Evolutionary conservation across 2,329 filamentous ascomycete species (phyloP).

Genomic region (Arthrobotrys pseudoclavata): DNA sequence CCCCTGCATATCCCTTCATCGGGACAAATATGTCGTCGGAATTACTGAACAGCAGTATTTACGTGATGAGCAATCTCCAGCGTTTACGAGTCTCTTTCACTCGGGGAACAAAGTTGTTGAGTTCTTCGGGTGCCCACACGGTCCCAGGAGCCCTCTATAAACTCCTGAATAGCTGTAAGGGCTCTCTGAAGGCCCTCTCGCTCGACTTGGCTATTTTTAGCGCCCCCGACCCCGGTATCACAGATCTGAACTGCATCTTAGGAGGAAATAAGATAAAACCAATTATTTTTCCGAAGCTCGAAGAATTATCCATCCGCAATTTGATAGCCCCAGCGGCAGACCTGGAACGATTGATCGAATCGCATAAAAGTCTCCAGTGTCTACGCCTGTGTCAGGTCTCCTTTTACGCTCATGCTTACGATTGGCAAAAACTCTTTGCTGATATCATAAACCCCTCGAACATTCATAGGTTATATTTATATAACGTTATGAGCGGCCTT

Average conservation of each 20-base stretch:
- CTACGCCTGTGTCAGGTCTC: neutral
- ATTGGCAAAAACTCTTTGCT: neutral
- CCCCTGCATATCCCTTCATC: neutral
- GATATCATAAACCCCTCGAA: conserved; percentile 11
- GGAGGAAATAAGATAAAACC: neutral
- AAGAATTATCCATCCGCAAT: neutral
- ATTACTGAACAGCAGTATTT: neutral
- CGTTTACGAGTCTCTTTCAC: neutral
- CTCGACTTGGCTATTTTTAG: no score
- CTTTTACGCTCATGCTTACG: neutral
- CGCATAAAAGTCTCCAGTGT: neutral
- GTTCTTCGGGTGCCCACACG: neutral
- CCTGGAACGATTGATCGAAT: neutral
- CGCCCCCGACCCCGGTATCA: no score
- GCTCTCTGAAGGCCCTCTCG: neutral
- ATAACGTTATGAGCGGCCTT: neutral
- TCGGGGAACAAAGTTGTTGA: neutral
- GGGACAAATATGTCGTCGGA: neutral
- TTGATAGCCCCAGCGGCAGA: neutral
- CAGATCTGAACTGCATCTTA: neutral
- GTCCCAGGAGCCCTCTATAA: conserved; percentile 6
- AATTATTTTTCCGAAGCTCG: neutral
- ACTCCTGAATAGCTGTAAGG: conserved; percentile 9
- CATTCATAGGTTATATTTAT: neutral
- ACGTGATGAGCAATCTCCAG: conserved; percentile 12